Conservation (phyloP, 768 basidiomycete species). For the Pulveroboletus ravenelii region DNA sequence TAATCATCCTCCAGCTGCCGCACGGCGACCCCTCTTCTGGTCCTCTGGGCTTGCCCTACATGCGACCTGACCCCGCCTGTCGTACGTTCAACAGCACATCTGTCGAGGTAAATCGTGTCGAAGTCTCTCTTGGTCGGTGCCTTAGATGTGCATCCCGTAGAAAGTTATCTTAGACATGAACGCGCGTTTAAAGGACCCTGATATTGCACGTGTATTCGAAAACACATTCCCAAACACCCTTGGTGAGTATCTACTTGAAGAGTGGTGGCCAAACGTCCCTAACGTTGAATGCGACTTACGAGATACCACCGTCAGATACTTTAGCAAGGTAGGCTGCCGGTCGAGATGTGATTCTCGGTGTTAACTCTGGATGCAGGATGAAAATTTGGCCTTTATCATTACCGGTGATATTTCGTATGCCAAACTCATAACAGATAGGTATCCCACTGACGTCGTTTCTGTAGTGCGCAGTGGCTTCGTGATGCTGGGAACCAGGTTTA, state of each 20-base stretch:
- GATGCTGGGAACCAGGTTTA: constrained; percentile 74
- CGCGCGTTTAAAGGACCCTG: constrained; percentile 64
- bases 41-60: constrained; percentile 60
- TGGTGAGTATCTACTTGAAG: constrained; percentile 37
- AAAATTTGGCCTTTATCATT: constrained; percentile 76
- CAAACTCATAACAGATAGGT: neutral
- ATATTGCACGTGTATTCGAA: constrained; percentile 73
- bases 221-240: constrained; percentile 82
- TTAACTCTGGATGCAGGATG: constrained; percentile 35
- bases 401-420: constrained; percentile 78
- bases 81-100: constrained; percentile 72
- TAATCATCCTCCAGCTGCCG: constrained; percentile 37
- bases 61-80: constrained; percentile 65
- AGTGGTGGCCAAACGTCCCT: neutral
- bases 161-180: constrained; percentile 75
- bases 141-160: constrained; percentile 30
- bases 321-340: constrained; percentile 43
- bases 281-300: neutral
- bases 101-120: constrained; percentile 53
- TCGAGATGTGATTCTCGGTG: neutral
- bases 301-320: constrained; percentile 82
- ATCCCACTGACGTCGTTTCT: constrained; percentile 5
- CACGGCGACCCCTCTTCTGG: constrained; percentile 61
- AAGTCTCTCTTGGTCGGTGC: neutral
- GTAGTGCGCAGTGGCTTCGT: constrained; percentile 77